Evolutionary conservation across 1,284 basidiomycete genomes (phyloP).

Genomic region (Pseudozyma pruni): DNA sequence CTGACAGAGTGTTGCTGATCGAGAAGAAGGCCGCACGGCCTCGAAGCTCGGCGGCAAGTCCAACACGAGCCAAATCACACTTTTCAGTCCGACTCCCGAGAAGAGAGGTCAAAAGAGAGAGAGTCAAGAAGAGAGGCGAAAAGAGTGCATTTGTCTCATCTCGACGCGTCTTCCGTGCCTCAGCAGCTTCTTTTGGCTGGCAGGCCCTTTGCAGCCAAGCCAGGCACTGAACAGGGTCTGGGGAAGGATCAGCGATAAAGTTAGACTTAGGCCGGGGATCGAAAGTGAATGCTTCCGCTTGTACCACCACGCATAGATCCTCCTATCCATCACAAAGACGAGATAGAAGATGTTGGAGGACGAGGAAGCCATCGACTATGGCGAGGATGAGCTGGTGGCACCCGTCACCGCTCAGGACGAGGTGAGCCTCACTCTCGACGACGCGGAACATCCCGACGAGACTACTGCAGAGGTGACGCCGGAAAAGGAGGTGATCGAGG

Average conservation of each 20-base stretch:
- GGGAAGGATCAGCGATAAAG: background rate
- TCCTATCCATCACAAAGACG: background rate
- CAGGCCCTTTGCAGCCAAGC: background rate
- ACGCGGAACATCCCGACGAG: background rate
- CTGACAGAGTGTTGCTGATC: too few species aligned
- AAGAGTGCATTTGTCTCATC: background rate
- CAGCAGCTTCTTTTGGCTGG: background rate
- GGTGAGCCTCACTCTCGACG: constrained; percentile 33
- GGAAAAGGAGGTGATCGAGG: background rate
- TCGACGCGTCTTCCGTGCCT: constrained; percentile 10
- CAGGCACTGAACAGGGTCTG: background rate
- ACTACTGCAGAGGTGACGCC: background rate
- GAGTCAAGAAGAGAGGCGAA: background rate
- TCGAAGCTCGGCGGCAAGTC: constrained; percentile 2
- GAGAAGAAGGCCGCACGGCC: too few species aligned
- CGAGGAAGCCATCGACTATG: constrained; percentile 49
- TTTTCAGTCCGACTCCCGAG: background rate
- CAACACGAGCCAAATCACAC: too few species aligned
- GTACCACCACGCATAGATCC: too few species aligned
- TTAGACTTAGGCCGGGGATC: too few species aligned
- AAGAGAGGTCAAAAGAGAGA: background rate
- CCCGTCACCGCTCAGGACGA: constrained; percentile 27
- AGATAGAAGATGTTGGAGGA: constrained; percentile 33
- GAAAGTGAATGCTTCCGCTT: too few species aligned
- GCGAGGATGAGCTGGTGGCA: constrained; percentile 36